Conservation (phyloP, 2,329 filamentous ascomycete genomes). For the Salinomyces thailandicus region DNA sequence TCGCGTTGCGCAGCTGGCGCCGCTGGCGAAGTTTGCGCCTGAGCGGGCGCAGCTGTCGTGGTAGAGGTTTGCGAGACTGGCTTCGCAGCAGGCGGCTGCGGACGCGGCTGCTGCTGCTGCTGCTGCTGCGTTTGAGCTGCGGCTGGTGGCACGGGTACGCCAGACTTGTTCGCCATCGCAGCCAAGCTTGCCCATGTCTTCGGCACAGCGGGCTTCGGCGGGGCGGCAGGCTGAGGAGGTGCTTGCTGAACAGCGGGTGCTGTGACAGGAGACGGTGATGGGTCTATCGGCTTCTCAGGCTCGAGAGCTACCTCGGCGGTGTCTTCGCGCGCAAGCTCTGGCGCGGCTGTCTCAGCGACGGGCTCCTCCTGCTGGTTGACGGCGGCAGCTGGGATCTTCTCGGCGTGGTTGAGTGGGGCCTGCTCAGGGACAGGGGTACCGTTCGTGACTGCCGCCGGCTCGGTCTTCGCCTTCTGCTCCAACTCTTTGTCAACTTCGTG, state of each 20-base stretch:
- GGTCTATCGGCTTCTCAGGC: constrained; percentile 52
- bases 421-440: constrained; percentile 27
- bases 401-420: constrained; percentile 24
- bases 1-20: constrained; percentile 26
- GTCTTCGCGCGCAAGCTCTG: constrained; percentile 14
- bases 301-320: constrained; percentile 32
- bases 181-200: constrained; percentile 66
- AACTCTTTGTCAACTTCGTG: constrained; percentile 61
- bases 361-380: constrained; percentile 30
- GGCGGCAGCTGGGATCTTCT: constrained; percentile 18
- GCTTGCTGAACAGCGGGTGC: constrained; percentile 27
- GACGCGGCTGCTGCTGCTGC: constrained; percentile 13
- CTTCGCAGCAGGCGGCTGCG: constrained; percentile 1
- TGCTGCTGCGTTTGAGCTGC: constrained; percentile 9
- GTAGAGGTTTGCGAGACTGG: constrained; percentile 22
- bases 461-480: constrained; percentile 45
- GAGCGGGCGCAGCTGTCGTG: constrained; percentile 15
- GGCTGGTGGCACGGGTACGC: constrained; percentile 31
- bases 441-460: constrained; percentile 25
- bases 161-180: constrained; percentile 39
- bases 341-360: constrained; percentile 30
- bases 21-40: constrained; percentile 21
- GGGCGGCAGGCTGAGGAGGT: constrained; percentile 41
- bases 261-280: constrained; percentile 41
- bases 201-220: constrained; percentile 45